These are phyloP conservation scores for Fusarium globosum DNA, from an alignment of 2,329 filamentous ascomycete genomes.

Conservation along the genomic window DNA sequence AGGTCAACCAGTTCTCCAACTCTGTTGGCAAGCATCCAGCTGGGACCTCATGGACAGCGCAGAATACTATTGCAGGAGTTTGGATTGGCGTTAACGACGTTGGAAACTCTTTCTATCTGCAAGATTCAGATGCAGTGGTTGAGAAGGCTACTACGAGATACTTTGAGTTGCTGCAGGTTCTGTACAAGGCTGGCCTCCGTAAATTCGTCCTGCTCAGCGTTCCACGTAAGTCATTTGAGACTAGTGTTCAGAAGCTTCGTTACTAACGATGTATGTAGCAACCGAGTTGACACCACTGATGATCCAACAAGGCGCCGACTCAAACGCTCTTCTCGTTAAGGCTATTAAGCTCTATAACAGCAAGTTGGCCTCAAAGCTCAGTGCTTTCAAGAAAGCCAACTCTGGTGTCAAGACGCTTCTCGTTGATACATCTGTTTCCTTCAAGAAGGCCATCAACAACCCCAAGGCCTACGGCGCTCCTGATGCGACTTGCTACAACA, in stretches of 20 bases:
- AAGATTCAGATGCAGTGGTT: conserved; percentile 50
- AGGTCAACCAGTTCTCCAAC: conserved; percentile 46
- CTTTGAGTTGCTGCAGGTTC: conserved; percentile 52
- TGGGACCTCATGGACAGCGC: conserved; percentile 55
- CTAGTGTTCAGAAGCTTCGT: fast-evolving
- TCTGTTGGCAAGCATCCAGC: conserved; percentile 47
- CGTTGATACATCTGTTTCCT: conserved; percentile 55
- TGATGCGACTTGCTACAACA: conserved; percentile 56
- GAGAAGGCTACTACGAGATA: conserved; percentile 57
- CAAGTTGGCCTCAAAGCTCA: conserved; percentile 44
- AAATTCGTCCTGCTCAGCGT: conserved; percentile 71
- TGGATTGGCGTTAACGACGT: conserved; percentile 70
- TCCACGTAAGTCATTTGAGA: conserved; percentile 52
- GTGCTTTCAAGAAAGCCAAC: conserved; percentile 50
- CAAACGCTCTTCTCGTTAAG: conserved; percentile 46
- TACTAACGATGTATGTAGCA: conserved; percentile 41
- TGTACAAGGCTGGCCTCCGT: conserved; percentile 65
- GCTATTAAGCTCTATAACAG: conserved; percentile 55
- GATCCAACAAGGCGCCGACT: conserved; percentile 38
- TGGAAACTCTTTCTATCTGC: conserved; percentile 57
- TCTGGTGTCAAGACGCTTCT: conserved; percentile 48
- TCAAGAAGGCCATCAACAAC: conserved; percentile 56
- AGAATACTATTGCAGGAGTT: conserved; percentile 57
- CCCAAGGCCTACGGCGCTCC: conserved; percentile 55
- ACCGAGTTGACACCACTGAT: conserved; percentile 55